Conservation (phyloP, 192 early-diverging fungal genomes). For the Coemansia sp. region DNA sequence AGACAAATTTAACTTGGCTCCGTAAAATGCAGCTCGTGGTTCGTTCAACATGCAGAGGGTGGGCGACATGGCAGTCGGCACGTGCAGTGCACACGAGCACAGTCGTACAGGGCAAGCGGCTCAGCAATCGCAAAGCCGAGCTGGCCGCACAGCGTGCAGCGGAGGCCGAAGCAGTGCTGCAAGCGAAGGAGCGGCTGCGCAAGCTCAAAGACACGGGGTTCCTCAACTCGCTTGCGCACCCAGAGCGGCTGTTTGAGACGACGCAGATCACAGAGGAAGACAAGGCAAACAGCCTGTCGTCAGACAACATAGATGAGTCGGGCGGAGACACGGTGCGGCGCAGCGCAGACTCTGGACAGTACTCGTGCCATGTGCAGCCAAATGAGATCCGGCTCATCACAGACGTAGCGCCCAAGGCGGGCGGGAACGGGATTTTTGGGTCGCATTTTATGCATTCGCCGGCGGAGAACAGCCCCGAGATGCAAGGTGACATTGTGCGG, state of each 20-base stretch:
- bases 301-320: background rate
- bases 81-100: constrained; percentile 45
- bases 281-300: constrained; percentile 20
- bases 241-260: constrained; percentile 34
- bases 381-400: constrained; percentile 32
- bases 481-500: constrained; percentile 63
- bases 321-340: constrained; percentile 21
- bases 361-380: constrained; percentile 24
- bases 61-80: background rate
- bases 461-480: constrained; percentile 11
- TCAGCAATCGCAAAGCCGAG: constrained; percentile 49
- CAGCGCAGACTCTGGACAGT: constrained; percentile 36
- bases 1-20: no score
- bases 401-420: constrained; percentile 43
- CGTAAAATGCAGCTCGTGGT: background rate
- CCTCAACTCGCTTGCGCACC: constrained; percentile 49
- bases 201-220: constrained; percentile 51
- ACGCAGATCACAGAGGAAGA: constrained; percentile 53
- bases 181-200: constrained; percentile 38
- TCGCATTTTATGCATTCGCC: constrained; percentile 14
- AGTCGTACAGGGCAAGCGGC: constrained; percentile 11
- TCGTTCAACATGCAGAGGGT: background rate
- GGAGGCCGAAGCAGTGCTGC: constrained; percentile 35
- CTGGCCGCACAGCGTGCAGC: constrained; percentile 40
- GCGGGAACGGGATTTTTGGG: constrained; percentile 12